Percentiles rank a stretch among this genome's conserved stretches.
Conservation (phyloP, 768 basidiomycete genomes). For the Podaxis rugospora region DNA sequence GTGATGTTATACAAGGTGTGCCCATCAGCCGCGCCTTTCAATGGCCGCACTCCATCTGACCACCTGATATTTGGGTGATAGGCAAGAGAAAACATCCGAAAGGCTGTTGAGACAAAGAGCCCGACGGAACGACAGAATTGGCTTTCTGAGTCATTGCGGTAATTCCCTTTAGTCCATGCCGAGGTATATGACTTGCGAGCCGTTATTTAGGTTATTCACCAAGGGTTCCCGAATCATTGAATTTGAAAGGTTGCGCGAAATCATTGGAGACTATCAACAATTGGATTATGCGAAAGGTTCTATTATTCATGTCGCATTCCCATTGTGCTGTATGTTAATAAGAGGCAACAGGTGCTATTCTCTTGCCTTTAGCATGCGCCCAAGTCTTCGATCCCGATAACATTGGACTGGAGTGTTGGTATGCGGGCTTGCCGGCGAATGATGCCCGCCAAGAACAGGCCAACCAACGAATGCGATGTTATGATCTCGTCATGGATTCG, state of each 20-base stretch:
- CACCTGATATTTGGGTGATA: slow-evolving; percentile 24
- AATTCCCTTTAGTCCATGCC: slow-evolving; percentile 15
- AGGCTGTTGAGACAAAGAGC: slow-evolving; percentile 79
- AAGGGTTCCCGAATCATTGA: slow-evolving; percentile 85
- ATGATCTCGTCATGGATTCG: slow-evolving; percentile 80
- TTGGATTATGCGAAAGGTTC: slow-evolving; percentile 79
- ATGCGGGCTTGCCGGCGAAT: slow-evolving; percentile 48
- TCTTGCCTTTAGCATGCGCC: slow-evolving; percentile 83
- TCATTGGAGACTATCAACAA: slow-evolving; percentile 86
- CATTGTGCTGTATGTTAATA: neutral
- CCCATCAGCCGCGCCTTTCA: slow-evolving; percentile 5
- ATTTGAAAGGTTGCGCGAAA: slow-evolving; percentile 78
- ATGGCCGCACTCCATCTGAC: neutral
- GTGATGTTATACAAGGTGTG: slow-evolving; percentile 93
- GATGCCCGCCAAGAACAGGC: slow-evolving; percentile 57
- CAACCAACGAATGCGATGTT: slow-evolving; percentile 66
- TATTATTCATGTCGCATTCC: neutral
- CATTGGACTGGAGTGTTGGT: slow-evolving; percentile 74
- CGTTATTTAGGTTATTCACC: slow-evolving; percentile 63
- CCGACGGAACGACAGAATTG: slow-evolving; percentile 70
- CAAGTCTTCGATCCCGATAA: slow-evolving; percentile 72
- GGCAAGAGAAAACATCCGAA: slow-evolving; percentile 92
- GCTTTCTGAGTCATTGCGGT: slow-evolving; percentile 88
- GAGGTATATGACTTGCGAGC: slow-evolving; percentile 7
- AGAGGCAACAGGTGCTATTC: slow-evolving; percentile 62